These are phyloP conservation scores for Verticillium zaregamsianum DNA, from an alignment of 2,329 filamentous ascomycete species.

Conservation along the genomic window DNA sequence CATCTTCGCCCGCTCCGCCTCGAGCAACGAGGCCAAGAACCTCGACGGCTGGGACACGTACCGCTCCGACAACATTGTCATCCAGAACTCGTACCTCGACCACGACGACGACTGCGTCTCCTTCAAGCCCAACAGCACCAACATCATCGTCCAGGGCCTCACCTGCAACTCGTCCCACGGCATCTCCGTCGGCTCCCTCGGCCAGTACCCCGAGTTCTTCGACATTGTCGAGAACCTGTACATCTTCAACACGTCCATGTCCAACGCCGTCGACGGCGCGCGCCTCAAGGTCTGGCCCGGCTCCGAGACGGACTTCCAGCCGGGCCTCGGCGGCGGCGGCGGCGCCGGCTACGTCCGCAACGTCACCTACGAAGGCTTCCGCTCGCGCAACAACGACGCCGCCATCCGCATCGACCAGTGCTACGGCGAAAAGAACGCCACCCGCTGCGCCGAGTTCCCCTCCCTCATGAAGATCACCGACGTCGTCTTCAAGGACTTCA, in stretches of 20 bases:
- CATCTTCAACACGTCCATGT: slow-evolving; percentile 56
- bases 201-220: slow-evolving; percentile 59
- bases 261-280: slow-evolving; percentile 58
- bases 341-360: slow-evolving; percentile 51
- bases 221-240: slow-evolving; percentile 67
- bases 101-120: slow-evolving; percentile 69
- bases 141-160: slow-evolving; percentile 64
- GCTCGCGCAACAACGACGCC: slow-evolving; percentile 53
- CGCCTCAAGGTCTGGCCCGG: slow-evolving; percentile 69
- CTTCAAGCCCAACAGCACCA: slow-evolving; percentile 70
- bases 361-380: slow-evolving; percentile 58
- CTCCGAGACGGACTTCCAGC: slow-evolving; percentile 42
- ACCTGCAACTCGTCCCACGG: slow-evolving; percentile 67
- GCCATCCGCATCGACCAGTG: slow-evolving; percentile 60
- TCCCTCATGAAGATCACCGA: slow-evolving; percentile 20
- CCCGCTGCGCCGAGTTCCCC: slow-evolving; percentile 6
- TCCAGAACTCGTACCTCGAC: slow-evolving; percentile 60
- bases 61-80: slow-evolving; percentile 57
- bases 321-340: slow-evolving; percentile 59
- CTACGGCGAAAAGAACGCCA: slow-evolving; percentile 35
- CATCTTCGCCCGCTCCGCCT: slow-evolving; percentile 51
- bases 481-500: slow-evolving; percentile 21
- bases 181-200: slow-evolving; percentile 67
- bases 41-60: slow-evolving; percentile 65
- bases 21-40: slow-evolving; percentile 55